Conservation (phyloP, 2,329 filamentous ascomycete species). For the Arthroderma uncinatum region DNA sequence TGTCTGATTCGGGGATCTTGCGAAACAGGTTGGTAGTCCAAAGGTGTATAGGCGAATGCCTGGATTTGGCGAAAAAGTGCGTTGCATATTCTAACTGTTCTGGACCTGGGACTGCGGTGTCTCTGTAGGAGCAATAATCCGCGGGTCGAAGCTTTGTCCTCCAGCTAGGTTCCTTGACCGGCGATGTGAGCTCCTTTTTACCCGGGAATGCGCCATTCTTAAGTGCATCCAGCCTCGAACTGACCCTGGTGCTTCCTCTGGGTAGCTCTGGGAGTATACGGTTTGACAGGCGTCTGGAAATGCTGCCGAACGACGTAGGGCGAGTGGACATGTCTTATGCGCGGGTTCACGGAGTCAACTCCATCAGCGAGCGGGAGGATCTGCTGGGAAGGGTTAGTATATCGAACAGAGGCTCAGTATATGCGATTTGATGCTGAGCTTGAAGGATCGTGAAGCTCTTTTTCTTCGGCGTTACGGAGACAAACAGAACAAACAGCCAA, state of each 20-base stretch:
- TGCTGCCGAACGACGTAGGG: neutral
- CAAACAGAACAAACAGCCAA: neutral
- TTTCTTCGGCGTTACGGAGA: neutral
- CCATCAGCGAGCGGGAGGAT: neutral
- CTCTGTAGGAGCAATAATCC: conserved; percentile 36
- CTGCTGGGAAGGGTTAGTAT: neutral
- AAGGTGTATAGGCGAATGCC: conserved; percentile 43
- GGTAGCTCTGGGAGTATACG: conserved; percentile 1
- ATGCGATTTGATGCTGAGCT: neutral
- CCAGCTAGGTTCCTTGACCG: neutral
- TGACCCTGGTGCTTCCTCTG: neutral
- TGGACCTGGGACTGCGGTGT: conserved; percentile 36
- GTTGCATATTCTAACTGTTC: conserved; percentile 37
- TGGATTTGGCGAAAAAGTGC: conserved; percentile 36
- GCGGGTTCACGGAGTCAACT: neutral
- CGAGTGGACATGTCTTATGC: neutral
- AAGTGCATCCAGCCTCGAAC: neutral
- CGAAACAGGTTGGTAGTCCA: conserved; percentile 53
- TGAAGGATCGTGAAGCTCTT: neutral
- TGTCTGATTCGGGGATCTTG: conserved; percentile 41
- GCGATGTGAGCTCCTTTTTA: neutral
- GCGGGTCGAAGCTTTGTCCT: neutral
- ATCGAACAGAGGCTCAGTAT: neutral
- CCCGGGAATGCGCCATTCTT: neutral
- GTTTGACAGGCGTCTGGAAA: neutral